phyloP scores from a whole-genome alignment of 495 filamentous ascomycete species.

The Daldinia caldariorum region DNA sequence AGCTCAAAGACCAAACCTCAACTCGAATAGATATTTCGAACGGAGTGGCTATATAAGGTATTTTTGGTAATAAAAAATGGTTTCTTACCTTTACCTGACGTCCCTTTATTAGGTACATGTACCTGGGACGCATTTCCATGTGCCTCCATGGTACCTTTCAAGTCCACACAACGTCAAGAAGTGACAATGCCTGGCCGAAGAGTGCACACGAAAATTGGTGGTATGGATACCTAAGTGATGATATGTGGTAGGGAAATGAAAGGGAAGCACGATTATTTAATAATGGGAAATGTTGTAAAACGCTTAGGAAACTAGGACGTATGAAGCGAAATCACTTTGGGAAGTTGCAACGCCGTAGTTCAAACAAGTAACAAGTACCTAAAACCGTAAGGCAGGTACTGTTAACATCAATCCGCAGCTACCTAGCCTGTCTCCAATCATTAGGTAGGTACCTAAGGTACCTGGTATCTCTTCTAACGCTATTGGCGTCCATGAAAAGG shows the following conservation, averaged over 20 bases:
- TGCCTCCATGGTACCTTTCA: neutral
- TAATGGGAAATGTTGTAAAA: neutral
- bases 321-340: neutral
- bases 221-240: neutral
- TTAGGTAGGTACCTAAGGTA: too few species aligned
- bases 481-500: neutral
- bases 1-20: neutral
- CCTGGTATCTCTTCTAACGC: neutral
- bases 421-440: too few species aligned
- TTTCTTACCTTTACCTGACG: neutral
- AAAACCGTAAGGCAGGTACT: too few species aligned
- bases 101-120: neutral
- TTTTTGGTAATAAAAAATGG: neutral
- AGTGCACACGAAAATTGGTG: neutral
- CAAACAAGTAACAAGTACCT: too few species aligned
- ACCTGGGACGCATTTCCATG: neutral
- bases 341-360: neutral
- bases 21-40: too few species aligned
- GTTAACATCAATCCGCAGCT: too few species aligned
- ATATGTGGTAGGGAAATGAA: neutral
- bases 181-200: neutral
- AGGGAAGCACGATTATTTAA: neutral
- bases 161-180: neutral
- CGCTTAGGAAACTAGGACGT: too few species aligned
- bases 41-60: too few species aligned